Base-by-base conservation (phyloP, 176 grass and related monocot genomes). In the Bolboschoenus planiculmis region DNA sequence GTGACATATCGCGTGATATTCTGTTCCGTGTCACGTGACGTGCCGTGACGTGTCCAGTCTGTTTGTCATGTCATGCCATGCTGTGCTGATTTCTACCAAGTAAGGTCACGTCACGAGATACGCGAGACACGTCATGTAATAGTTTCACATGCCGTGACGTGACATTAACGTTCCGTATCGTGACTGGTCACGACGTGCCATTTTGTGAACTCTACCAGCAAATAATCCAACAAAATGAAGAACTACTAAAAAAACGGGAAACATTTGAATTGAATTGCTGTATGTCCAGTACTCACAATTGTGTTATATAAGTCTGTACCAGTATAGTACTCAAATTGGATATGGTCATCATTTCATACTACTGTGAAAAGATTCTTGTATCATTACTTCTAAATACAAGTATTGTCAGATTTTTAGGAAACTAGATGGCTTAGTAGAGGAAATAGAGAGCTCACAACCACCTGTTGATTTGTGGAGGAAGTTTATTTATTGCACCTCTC, bases 401-500 rank as follows among this genome's bases (percentile, higher is more conserved):
- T 73, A 67, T 85, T 62, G 62, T 57, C 84, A 93, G 92, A 86
- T 95, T 30, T 95, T 95, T 83, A 81, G 89, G 42, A 98, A 98
- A 83, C 81, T 98, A 42, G 96, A 95, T 79, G 90, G 92, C 47
- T 58, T 98, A 65, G 86, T 89, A 0, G 76, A 87, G 81, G 92
- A 95, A 47, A 98, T 98, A n/a, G 89, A 98, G 87, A 93, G 53
- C 23, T 85, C 78, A 61, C 92, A 98, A 68, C 89, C 96, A 53
- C 89, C 90, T 7, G 90, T 98, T 5, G 92, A 98, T 51, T 77
- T 93, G 13, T 98, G 96, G 96, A 93, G 96, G 82, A 98, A 89
- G 78, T 98, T 98, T 2, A 84, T 98, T 57, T 98, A 98, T 66
- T 98, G 96, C 73, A 98, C 89, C 57, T 98, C 96, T 73, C 91